A percentile compares a stretch with the other conserved stretches of the same genome.
These are phyloP conservation scores for Dendrobium catenatum DNA, from an alignment of 106 monocot species.

Conservation along the genomic window DNA sequence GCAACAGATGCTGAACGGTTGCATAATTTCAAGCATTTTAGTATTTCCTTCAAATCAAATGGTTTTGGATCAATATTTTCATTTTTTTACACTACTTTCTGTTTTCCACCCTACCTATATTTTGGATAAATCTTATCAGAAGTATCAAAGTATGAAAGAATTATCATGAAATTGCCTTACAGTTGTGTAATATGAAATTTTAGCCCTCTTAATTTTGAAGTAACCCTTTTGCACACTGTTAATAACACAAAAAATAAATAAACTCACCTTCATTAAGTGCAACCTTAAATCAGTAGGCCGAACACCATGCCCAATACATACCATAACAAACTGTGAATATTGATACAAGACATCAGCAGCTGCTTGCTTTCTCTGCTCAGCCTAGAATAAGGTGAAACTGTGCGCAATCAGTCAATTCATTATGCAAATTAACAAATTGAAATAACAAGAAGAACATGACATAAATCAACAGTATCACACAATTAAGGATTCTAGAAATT, in stretches of 20 bases:
- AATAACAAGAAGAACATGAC: not conserved
- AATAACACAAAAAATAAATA: not conserved
- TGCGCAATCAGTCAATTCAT: not conserved
- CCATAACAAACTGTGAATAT: conserved; percentile 94
- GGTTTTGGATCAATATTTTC: too few species aligned
- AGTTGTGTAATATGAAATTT: too few species aligned
- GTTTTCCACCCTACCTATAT: too few species aligned
- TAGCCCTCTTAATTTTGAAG: too few species aligned
- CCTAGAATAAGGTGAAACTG: conserved; percentile 22
- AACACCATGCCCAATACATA: conserved; percentile 84
- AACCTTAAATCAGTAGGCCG: conserved; percentile 84
- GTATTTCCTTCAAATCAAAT: too few species aligned
- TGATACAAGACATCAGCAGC: conserved; percentile 86
- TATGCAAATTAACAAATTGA: not conserved
- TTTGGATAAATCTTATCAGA: too few species aligned
- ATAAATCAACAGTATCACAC: not conserved
- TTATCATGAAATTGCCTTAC: too few species aligned
- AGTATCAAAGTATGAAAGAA: too few species aligned
- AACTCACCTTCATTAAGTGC: conserved; percentile 86
- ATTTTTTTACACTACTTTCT: too few species aligned
- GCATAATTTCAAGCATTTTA: too few species aligned
- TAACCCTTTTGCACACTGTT: not conserved
- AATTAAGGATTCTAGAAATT: not conserved
- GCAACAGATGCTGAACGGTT: too few species aligned
- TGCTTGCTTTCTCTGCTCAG: conserved; percentile 76